Conservation (phyloP, 225 moss, liverwort and hornwort species). For the Pseudoscleropodium purum region DNA sequence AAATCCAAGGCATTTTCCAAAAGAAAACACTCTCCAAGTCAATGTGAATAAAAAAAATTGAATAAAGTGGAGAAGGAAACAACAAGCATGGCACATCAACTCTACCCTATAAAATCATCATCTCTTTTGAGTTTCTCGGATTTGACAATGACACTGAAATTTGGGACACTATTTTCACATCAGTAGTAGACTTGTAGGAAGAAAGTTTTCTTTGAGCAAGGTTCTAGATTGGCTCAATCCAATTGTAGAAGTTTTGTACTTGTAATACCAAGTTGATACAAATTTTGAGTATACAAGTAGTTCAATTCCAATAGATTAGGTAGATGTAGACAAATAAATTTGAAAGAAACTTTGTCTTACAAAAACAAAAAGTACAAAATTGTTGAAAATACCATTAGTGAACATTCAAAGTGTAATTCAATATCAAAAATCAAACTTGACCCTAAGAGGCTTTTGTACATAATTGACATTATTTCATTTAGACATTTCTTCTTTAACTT, state of each 20-base stretch:
- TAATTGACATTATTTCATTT: not conserved
- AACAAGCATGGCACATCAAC: fast-evolving
- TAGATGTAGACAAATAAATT: not conserved
- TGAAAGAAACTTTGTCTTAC: not conserved
- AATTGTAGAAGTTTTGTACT: not conserved
- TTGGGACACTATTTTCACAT: no score
- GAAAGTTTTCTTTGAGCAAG: not conserved
- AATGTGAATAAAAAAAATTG: not conserved
- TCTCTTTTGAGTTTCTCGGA: no score
- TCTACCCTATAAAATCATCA: not conserved
- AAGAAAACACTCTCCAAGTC: not conserved
- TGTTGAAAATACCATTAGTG: not conserved
- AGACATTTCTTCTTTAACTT: not conserved
- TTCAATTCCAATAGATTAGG: not conserved
- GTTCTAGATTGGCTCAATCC: not conserved
- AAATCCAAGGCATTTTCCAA: not conserved
- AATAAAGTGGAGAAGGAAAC: not conserved
- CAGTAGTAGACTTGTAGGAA: fast-evolving
- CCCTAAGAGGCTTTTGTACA: not conserved
- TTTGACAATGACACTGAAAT: no score
- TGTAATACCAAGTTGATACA: not conserved
- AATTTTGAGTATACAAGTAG: not conserved
- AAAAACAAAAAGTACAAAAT: not conserved
- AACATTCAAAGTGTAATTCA: not conserved
- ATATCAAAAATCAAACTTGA: not conserved